Conservation (phyloP, 1,139 yeast genomes). For the Saccharomycopsis hybrid region DNA sequence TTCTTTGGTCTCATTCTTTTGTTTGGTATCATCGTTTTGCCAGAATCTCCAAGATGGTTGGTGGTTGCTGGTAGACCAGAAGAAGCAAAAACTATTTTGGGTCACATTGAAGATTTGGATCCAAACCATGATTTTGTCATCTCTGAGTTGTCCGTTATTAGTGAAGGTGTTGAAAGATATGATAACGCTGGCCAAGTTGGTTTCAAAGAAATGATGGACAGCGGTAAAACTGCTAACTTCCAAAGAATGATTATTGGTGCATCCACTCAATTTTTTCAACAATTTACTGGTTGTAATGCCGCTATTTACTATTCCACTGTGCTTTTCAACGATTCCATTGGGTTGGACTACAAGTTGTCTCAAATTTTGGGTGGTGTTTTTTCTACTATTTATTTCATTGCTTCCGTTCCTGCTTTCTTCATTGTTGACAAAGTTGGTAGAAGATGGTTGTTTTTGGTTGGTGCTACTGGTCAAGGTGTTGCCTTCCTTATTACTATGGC, state of each 20-base stretch:
- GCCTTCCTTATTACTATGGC: constrained; percentile 36
- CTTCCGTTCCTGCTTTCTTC: constrained; percentile 59
- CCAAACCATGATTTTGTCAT: constrained; percentile 41
- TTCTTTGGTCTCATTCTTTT: constrained; percentile 35
- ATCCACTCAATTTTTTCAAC: constrained; percentile 50
- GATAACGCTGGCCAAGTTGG: constrained; percentile 19
- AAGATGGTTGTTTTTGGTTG: constrained; percentile 40
- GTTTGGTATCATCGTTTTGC: constrained; percentile 35
- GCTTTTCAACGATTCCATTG: constrained; percentile 49
- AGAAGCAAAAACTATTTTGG: constrained; percentile 38
- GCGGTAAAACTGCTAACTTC: constrained; percentile 41
- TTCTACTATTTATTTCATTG: constrained; percentile 53
- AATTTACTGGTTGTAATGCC: constrained; percentile 60
- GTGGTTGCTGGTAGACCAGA: constrained; percentile 45
- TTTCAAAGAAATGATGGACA: constrained; percentile 45
- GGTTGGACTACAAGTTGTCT: constrained; percentile 44
- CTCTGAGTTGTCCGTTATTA: constrained; percentile 35
- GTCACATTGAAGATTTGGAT: constrained; percentile 24
- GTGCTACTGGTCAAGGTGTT: constrained; percentile 37
- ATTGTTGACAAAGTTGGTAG: constrained; percentile 63
- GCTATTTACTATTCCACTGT: constrained; percentile 64
- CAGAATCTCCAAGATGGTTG: constrained; percentile 76
- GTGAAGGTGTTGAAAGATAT: constrained; percentile 33
- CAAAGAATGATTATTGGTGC: constrained; percentile 48
- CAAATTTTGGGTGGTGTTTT: constrained; percentile 60